Evolutionary conservation across 495 filamentous ascomycete genomes (phyloP), one percentile per base, ranked within the genome.

Genomic region (Endocarpon pusillum): DNA sequence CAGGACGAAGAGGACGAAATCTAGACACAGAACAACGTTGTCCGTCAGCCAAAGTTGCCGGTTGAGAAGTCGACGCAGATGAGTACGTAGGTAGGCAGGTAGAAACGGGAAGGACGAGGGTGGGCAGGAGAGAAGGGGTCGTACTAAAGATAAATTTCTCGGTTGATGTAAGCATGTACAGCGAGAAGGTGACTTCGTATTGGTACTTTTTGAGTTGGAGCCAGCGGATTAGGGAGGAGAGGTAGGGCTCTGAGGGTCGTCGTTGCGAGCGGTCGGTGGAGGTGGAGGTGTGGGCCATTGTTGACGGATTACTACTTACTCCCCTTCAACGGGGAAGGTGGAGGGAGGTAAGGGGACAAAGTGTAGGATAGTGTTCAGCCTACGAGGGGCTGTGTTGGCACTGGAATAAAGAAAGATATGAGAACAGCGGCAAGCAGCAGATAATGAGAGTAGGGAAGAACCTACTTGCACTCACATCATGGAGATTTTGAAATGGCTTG

Each of bases 1-100:
- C 47, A 91, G 73, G 45, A 91, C 73, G 58, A 97, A 84, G 49
- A 94, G 65, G 51, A 93, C 67, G 7, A 81, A 85, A 65, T 94
- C 89, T 97, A 41, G 21, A 14, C 12, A n/a, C n/a, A n/a, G n/a
- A n/a, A n/a, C 7, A 27, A 12, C 22, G 25, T 7, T 4, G 20
- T 18, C 35, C 28, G 30, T 50, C 23, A 39, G 33, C 33, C 11
- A 2, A 8, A 1, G 30, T 2, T 34, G 27, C 3, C 4, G 4
- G 16, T 21, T 24, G 16, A 15, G 18, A 39, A 29, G 0, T 35
- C 6, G 17, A 34, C 15, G 11, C 17, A 6, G 11, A 15, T 23
- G 19, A 10, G 25, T 42, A 21, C 39, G 41, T 9, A 21, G 14
- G 10, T 3, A 6, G 9, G 2, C 19, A 15, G 6, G 4, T 10